Evolutionary conservation across 768 basidiomycete genomes (phyloP).

Genomic region (Pleurotus sapidus): DNA sequence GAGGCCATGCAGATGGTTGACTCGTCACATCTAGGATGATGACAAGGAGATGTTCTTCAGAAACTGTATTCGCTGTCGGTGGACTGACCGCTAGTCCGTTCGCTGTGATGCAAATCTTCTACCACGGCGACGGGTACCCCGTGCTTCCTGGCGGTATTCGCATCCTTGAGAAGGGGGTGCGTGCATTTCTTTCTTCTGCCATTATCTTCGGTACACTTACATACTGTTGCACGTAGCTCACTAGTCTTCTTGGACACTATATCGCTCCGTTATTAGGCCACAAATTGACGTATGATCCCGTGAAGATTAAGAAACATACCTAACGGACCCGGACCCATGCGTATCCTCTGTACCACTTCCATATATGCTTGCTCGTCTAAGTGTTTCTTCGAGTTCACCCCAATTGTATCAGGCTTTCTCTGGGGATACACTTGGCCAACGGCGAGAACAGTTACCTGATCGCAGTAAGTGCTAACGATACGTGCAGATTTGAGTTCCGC

Average conservation of each 20-base stretch:
- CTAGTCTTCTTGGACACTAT: not conserved
- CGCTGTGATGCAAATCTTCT: slow-evolving; percentile 7
- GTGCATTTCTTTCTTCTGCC: not conserved
- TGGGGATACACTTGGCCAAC: too few relatives aligned
- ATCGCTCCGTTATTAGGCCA: slow-evolving; percentile 3
- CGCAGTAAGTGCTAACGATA: too few relatives aligned
- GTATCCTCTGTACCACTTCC: too few relatives aligned
- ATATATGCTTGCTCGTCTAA: too few relatives aligned
- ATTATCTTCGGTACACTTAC: not conserved
- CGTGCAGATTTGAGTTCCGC: too few relatives aligned
- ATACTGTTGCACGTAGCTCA: not conserved
- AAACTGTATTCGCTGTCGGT: not conserved
- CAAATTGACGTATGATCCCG: not conserved
- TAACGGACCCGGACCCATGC: too few relatives aligned
- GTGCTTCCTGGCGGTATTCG: slow-evolving; percentile 1
- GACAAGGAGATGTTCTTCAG: slow-evolving; percentile 5
- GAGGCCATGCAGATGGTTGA: not conserved
- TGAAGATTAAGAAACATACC: not conserved
- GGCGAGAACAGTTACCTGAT: too few relatives aligned
- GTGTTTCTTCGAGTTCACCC: too few relatives aligned
- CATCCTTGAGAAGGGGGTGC: slow-evolving; percentile 1
- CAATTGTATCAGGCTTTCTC: too few relatives aligned
- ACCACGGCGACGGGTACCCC: not conserved
- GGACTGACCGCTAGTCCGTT: slow-evolving; percentile 1
- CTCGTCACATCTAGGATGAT: not conserved